Base-by-base conservation (phyloP, 2,329 filamentous ascomycete species). In the Xylaria arbuscula region DNA sequence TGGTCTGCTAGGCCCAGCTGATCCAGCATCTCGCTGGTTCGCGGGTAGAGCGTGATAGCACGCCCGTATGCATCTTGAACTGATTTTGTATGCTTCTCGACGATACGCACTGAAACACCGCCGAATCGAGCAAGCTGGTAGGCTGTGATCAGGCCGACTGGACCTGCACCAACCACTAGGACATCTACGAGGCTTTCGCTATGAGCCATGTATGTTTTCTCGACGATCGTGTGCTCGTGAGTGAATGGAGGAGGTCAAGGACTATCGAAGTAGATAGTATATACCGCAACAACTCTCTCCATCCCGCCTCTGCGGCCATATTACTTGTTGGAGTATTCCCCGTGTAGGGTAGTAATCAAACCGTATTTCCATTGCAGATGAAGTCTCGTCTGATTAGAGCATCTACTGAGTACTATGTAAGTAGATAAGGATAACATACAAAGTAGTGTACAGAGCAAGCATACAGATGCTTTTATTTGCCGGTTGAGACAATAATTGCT, bases 41-140 rank as follows among this genome's bases (percentile, higher is more conserved):
- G 79, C 1, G 85, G 84, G 66, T 83, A 88, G 2, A 88, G 81
- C 0, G 86, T 86, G 67, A 86, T 85, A 13, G 86, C 86, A 8
- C 85, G 82, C 17, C 85, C 86, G 74, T 85, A 86, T n/a, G 81
- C 61, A 42, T 70, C 67, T 59, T 70, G 85, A 1, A 80, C 76
- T 0, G 82, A 81, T 71, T 86, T 86, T 38, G 79, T 74, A 54
- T 85, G 73, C 66, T 84, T 82, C 70, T 87, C 85, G 63, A 87
- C 80, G 54, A 86, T 83, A 62, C 81, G 81, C 51, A 85, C 78
- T 64, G 78, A 80, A 61, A 80, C 67, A 62, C 73, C 78, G 66
- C 72, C 79, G 69, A 79, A 83, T 63, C 73, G 80, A 50, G 79
- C 79, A 32, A 86, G 78, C 75, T 85, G 83, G 72, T 82, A 82